phyloP scores from a whole-genome alignment of 371 early-diverging fungal genomes.

The Mucor ambiguus region DNA sequence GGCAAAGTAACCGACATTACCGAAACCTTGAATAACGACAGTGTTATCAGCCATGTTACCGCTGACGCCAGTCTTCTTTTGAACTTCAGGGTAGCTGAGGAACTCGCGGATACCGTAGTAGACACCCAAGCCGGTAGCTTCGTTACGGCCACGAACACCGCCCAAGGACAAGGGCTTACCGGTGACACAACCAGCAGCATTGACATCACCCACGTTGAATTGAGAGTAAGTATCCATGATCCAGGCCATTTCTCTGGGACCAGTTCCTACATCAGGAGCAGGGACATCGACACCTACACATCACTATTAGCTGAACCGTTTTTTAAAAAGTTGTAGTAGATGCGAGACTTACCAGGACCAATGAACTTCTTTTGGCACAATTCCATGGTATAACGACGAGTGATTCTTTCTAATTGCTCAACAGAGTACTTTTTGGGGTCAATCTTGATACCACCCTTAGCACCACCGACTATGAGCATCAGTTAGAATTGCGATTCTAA shows the following conservation, averaged over 20 bases:
- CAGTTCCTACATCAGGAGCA: slow-evolving; percentile 92
- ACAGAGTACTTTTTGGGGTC: slow-evolving; percentile 80
- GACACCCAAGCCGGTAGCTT: slow-evolving; percentile 90
- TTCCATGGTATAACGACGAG: slow-evolving; percentile 89
- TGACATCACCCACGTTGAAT: slow-evolving; percentile 83
- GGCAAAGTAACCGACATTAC: slow-evolving; percentile 91
- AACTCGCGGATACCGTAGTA: slow-evolving; percentile 89
- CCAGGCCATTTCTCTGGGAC: slow-evolving; percentile 91
- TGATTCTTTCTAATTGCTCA: slow-evolving; percentile 84
- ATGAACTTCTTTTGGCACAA: slow-evolving; percentile 91
- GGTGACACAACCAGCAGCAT: slow-evolving; percentile 86
- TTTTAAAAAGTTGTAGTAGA: too few species aligned
- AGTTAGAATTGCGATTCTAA: not conserved
- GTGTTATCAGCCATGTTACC: slow-evolving; percentile 69
- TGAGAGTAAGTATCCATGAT: slow-evolving; percentile 91
- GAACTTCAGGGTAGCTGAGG: slow-evolving; percentile 78
- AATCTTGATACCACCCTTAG: slow-evolving; percentile 88
- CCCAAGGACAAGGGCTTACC: slow-evolving; percentile 88
- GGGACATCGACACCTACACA: slow-evolving; percentile 75
- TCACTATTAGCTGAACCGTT: too few species aligned
- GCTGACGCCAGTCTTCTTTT: slow-evolving; percentile 69
- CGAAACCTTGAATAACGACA: slow-evolving; percentile 88
- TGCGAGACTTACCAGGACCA: slow-evolving; percentile 64
- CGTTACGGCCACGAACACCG: slow-evolving; percentile 89
- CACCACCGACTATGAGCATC: slow-evolving; percentile 59